These are phyloP conservation scores for Adansonia grandidieri DNA, from an alignment of 441 rosid genomes.

Conservation along the genomic window DNA sequence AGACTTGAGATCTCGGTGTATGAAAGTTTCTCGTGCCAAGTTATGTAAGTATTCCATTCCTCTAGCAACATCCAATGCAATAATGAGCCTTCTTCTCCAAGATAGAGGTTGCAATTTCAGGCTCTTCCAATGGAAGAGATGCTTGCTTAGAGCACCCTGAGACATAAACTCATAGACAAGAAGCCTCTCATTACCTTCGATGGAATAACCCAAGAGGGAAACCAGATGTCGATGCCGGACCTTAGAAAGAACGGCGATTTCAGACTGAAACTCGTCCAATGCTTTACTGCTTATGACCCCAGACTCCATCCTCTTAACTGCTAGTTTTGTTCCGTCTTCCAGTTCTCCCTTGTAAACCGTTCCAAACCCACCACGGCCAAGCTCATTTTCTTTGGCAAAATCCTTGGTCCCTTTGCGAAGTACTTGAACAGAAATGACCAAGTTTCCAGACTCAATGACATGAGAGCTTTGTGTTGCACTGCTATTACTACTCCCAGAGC, in stretches of 20 bases:
- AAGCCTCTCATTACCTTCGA: conserved; percentile 32
- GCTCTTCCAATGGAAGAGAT: conserved; percentile 27
- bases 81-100: conserved; percentile 23
- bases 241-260: conserved; percentile 27
- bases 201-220: conserved; percentile 25
- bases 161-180: conserved; percentile 30
- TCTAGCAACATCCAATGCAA: conserved; percentile 31
- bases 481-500: conserved; percentile 35
- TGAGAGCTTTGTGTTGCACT: conserved; percentile 21
- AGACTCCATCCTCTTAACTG: conserved; percentile 30
- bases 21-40: conserved; percentile 23
- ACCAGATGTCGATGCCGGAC: conserved; percentile 28
- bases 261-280: conserved; percentile 29
- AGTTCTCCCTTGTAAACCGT: conserved; percentile 29
- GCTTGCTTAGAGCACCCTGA: conserved; percentile 33
- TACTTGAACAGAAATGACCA: conserved; percentile 29
- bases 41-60: conserved; percentile 26
- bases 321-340: conserved; percentile 29
- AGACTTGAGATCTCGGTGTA: conserved; percentile 31
- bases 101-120: conserved; percentile 28
- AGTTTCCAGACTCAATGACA: conserved; percentile 43
- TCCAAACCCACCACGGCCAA: conserved; percentile 30
- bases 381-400: conserved; percentile 23
- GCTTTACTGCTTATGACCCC: conserved; percentile 26
- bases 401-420: conserved; percentile 27